Conservation (phyloP, 1,284 basidiomycete genomes). For the Xerocomus minutiporus region DNA sequence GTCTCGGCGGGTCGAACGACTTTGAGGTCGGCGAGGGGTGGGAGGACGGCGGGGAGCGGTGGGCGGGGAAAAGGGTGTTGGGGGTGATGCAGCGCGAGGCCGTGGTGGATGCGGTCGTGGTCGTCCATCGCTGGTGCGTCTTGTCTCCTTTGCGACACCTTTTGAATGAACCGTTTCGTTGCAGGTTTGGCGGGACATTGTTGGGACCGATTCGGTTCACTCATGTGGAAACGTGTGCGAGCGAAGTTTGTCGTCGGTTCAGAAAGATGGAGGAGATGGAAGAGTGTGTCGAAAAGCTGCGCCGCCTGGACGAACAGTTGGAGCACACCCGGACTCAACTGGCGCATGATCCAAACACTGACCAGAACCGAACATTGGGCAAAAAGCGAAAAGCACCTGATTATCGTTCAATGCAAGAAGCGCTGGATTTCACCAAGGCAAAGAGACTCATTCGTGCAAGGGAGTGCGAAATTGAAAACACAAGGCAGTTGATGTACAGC, state of each 20-base stretch:
- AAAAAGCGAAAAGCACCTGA: constrained; percentile 27
- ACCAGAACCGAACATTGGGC: too few species aligned
- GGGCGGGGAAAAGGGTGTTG: constrained; percentile 60
- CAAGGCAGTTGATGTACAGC: constrained; percentile 23
- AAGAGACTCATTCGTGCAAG: constrained; percentile 46
- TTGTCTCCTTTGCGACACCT: background rate
- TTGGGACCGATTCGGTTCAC: constrained; percentile 67
- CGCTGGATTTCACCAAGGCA: constrained; percentile 42
- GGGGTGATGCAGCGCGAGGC: constrained; percentile 68
- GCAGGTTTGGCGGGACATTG: constrained; percentile 61
- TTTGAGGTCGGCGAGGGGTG: constrained; percentile 59
- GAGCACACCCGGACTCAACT: constrained; percentile 50
- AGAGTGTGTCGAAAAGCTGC: constrained; percentile 53
- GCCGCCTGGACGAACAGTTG: constrained; percentile 58
- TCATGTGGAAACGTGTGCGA: constrained; percentile 72
- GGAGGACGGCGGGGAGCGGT: constrained; percentile 70
- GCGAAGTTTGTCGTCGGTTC: constrained; percentile 68
- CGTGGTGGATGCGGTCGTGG: constrained; percentile 58
- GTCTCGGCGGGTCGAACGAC: constrained; percentile 66
- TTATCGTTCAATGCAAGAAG: constrained; percentile 37
- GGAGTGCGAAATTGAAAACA: constrained; percentile 29
- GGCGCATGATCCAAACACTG: constrained; percentile 4
- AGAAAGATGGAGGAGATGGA: constrained; percentile 61
- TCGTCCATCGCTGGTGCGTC: constrained; percentile 67
- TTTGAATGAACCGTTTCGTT: background rate